Base-by-base conservation (phyloP, 2,329 filamentous ascomycete genomes). In the Fusarium denticulatum region DNA sequence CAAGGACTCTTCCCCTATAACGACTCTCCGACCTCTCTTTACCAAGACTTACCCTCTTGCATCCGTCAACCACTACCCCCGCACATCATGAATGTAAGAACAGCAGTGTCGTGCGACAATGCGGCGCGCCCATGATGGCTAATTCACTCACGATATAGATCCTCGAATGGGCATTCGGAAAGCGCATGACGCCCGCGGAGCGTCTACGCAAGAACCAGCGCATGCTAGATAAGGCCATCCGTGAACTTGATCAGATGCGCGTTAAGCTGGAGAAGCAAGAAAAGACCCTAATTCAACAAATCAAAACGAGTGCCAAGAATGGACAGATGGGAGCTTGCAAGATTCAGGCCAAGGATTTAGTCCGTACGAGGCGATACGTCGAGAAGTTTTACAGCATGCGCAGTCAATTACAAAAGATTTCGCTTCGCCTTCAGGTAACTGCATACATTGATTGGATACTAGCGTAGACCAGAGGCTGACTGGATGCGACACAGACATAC, bases 371-470 rank as follows among this genome's bases (percentile, higher is more conserved):
- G 83, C 90, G 94, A 82, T 98, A 98, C 78, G 93, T 99, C 67
- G 95, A 98, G 84, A 98, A 98, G 84, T 99, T 99, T 85, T 98
- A 98, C 81, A 92, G 94, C 79, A 98, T 99, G 96, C 92, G 95
- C 76, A 98, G 96, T 75, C 96, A 98, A 82, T 85, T 99, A 74
- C 96, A 99, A 82, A 96, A 97, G 74, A 97, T 99, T 77, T 97
- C 94, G 20, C 85, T 99, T 61, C 91, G 96, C 49, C 95, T 99
- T 80, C 96, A 98, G 90, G 94, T 96, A 47, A 70, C 30, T 20
- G 30, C 22, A 57, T 55, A 22, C 18, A 12, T 50, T 22, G 45
- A 12, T 50, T 22, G 45, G 30, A 43, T 16, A 40, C 22, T 6
- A 26, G 28, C n/a, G n/a, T 18, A 42, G 26, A 22, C n/a, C n/a